Evolutionary conservation across 225 moss, liverwort and hornwort genomes (phyloP).

Genomic region (Pseudisothecium myosuroides): DNA sequence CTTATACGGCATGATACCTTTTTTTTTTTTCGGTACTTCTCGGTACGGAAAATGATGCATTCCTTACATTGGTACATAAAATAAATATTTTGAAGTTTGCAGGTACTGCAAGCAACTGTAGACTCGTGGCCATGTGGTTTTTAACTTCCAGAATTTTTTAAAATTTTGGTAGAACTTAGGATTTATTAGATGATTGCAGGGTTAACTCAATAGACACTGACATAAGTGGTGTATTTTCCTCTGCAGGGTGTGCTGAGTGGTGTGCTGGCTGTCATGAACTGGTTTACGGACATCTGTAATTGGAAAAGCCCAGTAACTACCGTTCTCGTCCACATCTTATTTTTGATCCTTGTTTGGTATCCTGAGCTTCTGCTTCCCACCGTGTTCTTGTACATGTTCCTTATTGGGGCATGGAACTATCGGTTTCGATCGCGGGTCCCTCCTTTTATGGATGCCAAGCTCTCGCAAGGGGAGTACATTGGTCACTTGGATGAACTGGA

Average conservation of each 20-base stretch:
- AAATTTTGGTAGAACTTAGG: no score
- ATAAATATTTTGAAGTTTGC: neutral
- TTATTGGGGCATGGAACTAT: slow-evolving; percentile 91
- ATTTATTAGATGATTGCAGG: no score
- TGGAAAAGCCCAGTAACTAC: slow-evolving; percentile 96
- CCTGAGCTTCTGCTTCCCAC: slow-evolving; percentile 86
- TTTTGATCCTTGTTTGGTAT: slow-evolving; percentile 80
- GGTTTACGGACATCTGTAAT: slow-evolving; percentile 82
- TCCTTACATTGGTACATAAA: accelerated
- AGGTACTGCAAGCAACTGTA: no score
- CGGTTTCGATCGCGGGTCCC: slow-evolving; percentile 59
- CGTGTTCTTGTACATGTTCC: slow-evolving; percentile 83
- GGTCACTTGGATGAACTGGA: slow-evolving; percentile 81
- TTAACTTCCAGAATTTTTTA: no score
- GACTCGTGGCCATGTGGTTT: no score
- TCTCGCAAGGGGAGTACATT: slow-evolving; percentile 89
- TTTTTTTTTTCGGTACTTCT: no score
- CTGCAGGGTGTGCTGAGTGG: slow-evolving; percentile 72
- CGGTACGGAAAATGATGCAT: no score
- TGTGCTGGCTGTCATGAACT: slow-evolving; percentile 64
- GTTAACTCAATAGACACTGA: neutral
- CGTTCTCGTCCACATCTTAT: slow-evolving; percentile 69
- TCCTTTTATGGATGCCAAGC: slow-evolving; percentile 87
- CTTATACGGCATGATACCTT: no score
- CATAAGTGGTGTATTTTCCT: neutral